Evolutionary conservation across 2,329 filamentous ascomycete genomes (phyloP).

Genomic region (Hypoxylon sp.): DNA sequence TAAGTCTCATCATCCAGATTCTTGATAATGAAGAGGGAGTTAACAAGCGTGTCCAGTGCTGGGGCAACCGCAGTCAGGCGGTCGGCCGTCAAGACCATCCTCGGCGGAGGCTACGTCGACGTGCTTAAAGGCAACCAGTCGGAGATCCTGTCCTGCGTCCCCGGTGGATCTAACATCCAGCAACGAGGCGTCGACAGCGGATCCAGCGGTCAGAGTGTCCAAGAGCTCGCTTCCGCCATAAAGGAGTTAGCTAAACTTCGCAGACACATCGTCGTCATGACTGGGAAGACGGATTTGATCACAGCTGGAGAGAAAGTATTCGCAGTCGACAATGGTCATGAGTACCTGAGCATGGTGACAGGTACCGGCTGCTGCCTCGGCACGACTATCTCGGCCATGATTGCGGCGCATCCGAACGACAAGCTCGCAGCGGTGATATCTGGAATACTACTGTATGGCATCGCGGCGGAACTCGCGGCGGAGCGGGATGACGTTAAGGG

Average conservation of each 20-base stretch:
- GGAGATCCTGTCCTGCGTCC: slow-evolving; percentile 84
- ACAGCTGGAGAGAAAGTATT: slow-evolving; percentile 80
- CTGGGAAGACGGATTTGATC: slow-evolving; percentile 82
- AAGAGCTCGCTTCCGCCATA: slow-evolving; percentile 75
- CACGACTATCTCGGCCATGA: slow-evolving; percentile 81
- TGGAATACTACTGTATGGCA: slow-evolving; percentile 82
- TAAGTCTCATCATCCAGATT: slow-evolving; percentile 54
- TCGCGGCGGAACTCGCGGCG: slow-evolving; percentile 78
- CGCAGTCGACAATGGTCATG: slow-evolving; percentile 82
- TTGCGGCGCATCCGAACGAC: slow-evolving; percentile 74
- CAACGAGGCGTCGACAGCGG: slow-evolving; percentile 90
- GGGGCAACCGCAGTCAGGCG: slow-evolving; percentile 84
- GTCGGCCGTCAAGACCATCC: slow-evolving; percentile 77
- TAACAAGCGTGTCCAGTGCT: slow-evolving; percentile 62
- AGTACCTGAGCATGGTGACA: slow-evolving; percentile 77
- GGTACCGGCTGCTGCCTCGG: slow-evolving; percentile 90
- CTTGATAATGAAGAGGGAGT: not conserved
- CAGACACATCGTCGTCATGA: slow-evolving; percentile 83
- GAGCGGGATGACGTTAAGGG: slow-evolving; percentile 77
- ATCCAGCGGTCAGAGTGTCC: slow-evolving; percentile 62
- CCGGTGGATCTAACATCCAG: slow-evolving; percentile 56
- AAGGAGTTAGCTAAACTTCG: slow-evolving; percentile 76
- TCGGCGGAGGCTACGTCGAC: slow-evolving; percentile 82
- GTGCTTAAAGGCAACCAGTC: slow-evolving; percentile 95
- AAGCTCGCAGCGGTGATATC: slow-evolving; percentile 81